phyloP scores from a whole-genome alignment of 1,284 basidiomycete species.

The Leccinum pallidistipes region DNA sequence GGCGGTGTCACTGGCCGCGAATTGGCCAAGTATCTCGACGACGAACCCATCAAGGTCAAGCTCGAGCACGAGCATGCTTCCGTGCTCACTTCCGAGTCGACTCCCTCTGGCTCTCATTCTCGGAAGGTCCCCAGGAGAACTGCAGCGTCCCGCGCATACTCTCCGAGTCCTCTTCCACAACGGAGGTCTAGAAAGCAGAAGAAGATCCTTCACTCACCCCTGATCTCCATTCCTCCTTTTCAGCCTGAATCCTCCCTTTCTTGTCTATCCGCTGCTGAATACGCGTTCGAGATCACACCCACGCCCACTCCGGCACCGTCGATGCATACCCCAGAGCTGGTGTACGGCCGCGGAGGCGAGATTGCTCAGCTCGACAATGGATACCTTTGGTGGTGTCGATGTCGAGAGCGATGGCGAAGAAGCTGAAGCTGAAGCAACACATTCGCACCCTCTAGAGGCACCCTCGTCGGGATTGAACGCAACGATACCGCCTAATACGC shows the following conservation, averaged over 20 bases:
- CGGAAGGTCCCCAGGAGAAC: conserved; percentile 10
- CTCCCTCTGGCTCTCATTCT: neutral
- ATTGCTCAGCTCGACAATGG: conserved; percentile 35
- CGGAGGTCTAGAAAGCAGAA: conserved; percentile 9
- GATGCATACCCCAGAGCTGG: conserved; percentile 22
- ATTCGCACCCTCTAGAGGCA: conserved; percentile 35
- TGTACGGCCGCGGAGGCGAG: conserved; percentile 25
- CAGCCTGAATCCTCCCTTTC: conserved; percentile 4
- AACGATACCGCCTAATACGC: conserved; percentile 25
- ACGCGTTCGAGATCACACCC: neutral
- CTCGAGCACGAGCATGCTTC: neutral
- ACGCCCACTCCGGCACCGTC: neutral
- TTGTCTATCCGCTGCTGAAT: neutral
- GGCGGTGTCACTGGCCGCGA: conserved; percentile 41
- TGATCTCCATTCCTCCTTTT: neutral
- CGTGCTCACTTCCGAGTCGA: neutral
- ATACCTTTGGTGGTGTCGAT: conserved; percentile 40
- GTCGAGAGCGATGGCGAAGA: conserved; percentile 18
- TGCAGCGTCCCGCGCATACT: conserved; percentile 1
- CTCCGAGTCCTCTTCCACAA: conserved; percentile 1
- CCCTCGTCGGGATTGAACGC: neutral
- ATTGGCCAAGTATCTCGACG: conserved; percentile 25
- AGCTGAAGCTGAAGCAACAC: conserved; percentile 4
- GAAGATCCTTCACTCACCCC: neutral
- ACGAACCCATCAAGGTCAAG: conserved; percentile 1